Base-by-base conservation (phyloP, 2,329 filamentous ascomycete genomes). In the Cercospora sp. region DNA sequence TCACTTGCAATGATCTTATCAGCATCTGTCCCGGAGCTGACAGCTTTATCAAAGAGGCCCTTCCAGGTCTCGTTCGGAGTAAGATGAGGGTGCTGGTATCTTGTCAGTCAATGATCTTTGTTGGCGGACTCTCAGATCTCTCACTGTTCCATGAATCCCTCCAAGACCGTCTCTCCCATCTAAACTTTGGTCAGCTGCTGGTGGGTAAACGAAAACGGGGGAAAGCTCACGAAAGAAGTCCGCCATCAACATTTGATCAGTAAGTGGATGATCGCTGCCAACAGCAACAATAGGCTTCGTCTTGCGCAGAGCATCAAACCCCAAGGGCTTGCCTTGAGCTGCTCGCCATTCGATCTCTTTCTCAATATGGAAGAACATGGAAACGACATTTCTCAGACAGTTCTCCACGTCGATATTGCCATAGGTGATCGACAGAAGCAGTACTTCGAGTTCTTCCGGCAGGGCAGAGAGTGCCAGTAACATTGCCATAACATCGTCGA, bases 401-500 rank as follows among this genome's bases (percentile, higher is more conserved):
- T 89, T 94, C 70, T 93, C 86, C 16, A 97, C 88, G 73, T 94
- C 89, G 23, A 98, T 92, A 78, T 99, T 99, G 66, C 95, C 95
- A 79, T 95, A 97, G 0, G 94, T 97, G 68, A 97, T 86, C 1
- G 93, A 97, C 66, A 99, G 85, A 79, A 98, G 86, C 58, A 91
- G 80, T 40, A 98, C 84, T 78, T 98, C 92, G 23, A 98, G 84
- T 77, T 98, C 94, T 73, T 97, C 91, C 0, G 91, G 87, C 26
- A 87, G 88, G 36, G 92, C 89, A 63, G 93, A 91, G 68, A 98
- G 87, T 3, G 95, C 94, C 61, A 98, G 85, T 36, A 99, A 85
- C 79, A 98, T 86, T 57, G 93, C 94, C 69, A 98, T 85, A 64
- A 95, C 86, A 85, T 99, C 95, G 81, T 99, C 95, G 73, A 95